A percentile compares a stretch with the other conserved stretches of the same genome.
Evolutionary conservation across 805 yeast genomes (phyloP).

Genomic region (Saccharomycopsis sp.): DNA sequence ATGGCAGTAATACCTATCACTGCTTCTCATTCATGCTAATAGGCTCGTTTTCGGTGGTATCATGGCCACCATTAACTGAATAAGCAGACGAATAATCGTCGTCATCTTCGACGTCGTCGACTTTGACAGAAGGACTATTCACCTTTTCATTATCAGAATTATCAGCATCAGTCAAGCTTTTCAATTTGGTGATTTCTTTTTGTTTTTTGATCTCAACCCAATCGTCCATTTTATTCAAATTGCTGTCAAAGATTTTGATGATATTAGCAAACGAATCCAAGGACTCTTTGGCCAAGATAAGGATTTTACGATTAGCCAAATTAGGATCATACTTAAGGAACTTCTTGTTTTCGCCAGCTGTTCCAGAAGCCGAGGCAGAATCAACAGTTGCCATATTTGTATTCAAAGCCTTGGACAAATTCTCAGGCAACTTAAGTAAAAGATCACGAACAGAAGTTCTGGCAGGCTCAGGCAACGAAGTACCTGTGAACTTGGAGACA

Average conservation of each 20-base stretch:
- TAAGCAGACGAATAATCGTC: background rate
- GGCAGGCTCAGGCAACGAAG: constrained; percentile 69
- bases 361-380: constrained; percentile 5
- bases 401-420: constrained; percentile 47
- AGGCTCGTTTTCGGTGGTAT: background rate
- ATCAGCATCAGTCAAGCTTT: background rate
- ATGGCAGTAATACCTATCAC: no score
- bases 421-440: constrained; percentile 65
- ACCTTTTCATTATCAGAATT: background rate
- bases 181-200: constrained; percentile 13
- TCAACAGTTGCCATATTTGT: constrained; percentile 26
- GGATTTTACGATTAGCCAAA: constrained; percentile 57
- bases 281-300: constrained; percentile 83
- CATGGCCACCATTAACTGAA: background rate
- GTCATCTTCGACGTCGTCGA: background rate
- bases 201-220: constrained; percentile 45
- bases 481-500: constrained; percentile 79
- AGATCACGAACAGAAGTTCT: constrained; percentile 75
- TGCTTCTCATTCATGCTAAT: background rate
- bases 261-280: constrained; percentile 80
- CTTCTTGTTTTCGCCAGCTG: constrained; percentile 19
- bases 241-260: constrained; percentile 78
- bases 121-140: background rate
- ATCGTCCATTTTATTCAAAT: constrained; percentile 74
- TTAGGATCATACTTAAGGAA: constrained; percentile 18